Evolutionary conservation across 352 stramenopile species (phyloP), one percentile per base, ranked within the genome.

Genomic region (Globisporangium uncinulatum): DNA sequence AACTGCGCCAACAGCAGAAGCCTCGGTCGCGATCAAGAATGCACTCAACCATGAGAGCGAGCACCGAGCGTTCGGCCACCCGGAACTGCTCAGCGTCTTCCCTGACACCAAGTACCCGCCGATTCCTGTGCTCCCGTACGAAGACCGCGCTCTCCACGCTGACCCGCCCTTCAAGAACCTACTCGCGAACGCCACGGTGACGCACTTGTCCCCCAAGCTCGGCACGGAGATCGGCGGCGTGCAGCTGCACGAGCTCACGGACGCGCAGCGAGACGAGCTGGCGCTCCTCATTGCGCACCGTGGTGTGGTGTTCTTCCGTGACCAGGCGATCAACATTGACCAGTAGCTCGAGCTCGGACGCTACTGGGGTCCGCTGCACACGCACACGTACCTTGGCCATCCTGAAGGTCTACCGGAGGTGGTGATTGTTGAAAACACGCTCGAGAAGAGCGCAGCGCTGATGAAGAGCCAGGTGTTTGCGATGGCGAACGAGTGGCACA

Each of bases 341-440:
- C 65, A 71, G 57, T 61, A 73, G 43, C 32, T 73, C 5, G 66
- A 59, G 21, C 41, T 73, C 9, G 61, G 62, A 4, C 51, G 55
- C 14, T 73, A 67, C 62, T 73, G 60, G 19, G 66, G 66, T 7
- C 62, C 66, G 14, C 66, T 73, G 29, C 66, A 73, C 55, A 59
- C 66, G n/a, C 66, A 73, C 58, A 51, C 60, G 47, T 67, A 59
- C 51, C 43, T 67, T 13, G 61, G 57, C 3, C 65, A 72, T 34
- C 49, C 54, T 0, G 61, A 69, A 15, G 65, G 61, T 6, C 51
- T 66, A 19, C 56, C 65, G 1, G 65, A 72, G 51, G 51, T 71
- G 11, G 51, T 65, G 10, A 52, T 71, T 11, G 48, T 67, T 5
- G 50, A 71, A 39, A 59, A 58, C 19, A 59, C 45, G 15, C 19